phyloP scores from a whole-genome alignment of 345 rosid genomes.

The Cardamine occulta region DNA sequence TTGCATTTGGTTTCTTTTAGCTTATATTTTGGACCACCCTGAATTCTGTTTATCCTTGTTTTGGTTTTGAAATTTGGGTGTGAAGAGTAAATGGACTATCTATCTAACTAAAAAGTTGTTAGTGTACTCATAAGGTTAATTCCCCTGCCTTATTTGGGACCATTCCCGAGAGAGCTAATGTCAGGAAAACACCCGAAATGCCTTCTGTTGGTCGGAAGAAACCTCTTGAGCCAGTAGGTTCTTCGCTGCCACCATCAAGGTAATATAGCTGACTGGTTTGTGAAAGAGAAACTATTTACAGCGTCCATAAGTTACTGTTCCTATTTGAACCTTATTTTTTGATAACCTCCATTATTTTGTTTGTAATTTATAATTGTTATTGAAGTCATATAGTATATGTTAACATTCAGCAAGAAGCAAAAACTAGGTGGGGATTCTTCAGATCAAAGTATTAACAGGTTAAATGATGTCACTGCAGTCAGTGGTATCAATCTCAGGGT shows the following conservation, averaged over 20 bases:
- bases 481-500: slow-evolving; percentile 92
- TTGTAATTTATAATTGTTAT: background rate
- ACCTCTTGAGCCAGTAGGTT: slow-evolving; percentile 68
- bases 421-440: slow-evolving; percentile 65
- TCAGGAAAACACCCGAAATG: slow-evolving; percentile 59
- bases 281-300: slow-evolving; percentile 14
- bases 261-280: slow-evolving; percentile 37
- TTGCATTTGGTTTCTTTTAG: slow-evolving; percentile 4
- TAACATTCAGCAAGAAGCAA: slow-evolving; percentile 75
- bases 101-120: background rate
- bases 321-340: background rate
- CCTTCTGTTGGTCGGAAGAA: slow-evolving; percentile 71
- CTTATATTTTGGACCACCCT: slow-evolving; percentile 7
- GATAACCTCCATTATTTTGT: background rate
- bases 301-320: background rate
- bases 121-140: slow-evolving; percentile 49
- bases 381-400: slow-evolving; percentile 14
- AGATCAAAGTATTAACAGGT: slow-evolving; percentile 76
- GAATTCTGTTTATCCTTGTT: background rate
- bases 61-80: slow-evolving; percentile 21
- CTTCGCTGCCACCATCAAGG: slow-evolving; percentile 75
- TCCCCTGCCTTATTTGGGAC: slow-evolving; percentile 51
- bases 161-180: slow-evolving; percentile 50
- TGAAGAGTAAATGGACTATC: slow-evolving; percentile 7
- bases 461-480: slow-evolving; percentile 93